phyloP scores from a whole-genome alignment of 805 yeast genomes.

The Saccharomyces eubayanus region DNA sequence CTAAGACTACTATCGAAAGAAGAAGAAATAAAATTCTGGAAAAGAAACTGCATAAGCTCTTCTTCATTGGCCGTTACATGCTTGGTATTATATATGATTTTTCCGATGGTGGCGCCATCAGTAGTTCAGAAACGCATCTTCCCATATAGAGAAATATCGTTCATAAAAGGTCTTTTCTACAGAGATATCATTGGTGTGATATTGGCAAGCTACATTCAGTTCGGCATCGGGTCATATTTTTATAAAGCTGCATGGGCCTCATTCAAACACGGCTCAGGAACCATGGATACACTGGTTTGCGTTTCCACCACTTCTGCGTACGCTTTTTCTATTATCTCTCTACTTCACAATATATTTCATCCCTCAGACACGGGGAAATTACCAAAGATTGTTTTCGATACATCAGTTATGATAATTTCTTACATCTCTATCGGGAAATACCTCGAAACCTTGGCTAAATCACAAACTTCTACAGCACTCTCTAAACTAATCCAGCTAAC shows the following conservation, averaged over 20 bases:
- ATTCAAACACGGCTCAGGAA: constrained; percentile 59
- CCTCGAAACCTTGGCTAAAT: constrained; percentile 86
- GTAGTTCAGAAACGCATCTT: constrained; percentile 26
- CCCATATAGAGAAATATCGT: constrained; percentile 21
- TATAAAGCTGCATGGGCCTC: constrained; percentile 58
- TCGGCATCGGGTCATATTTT: constrained; percentile 59
- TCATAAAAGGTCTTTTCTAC: constrained; percentile 20
- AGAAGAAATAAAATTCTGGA: constrained; percentile 71
- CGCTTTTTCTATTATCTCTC: constrained; percentile 59
- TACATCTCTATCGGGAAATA: constrained; percentile 88
- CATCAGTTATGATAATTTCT: constrained; percentile 72
- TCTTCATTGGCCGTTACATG: constrained; percentile 57
- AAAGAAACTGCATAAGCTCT: constrained; percentile 43
- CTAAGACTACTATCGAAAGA: constrained; percentile 56
- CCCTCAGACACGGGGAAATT: constrained; percentile 25
- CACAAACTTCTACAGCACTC: constrained; percentile 84
- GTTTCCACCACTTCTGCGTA: constrained; percentile 77
- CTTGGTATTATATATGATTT: constrained; percentile 39
- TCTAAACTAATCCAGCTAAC: constrained; percentile 72
- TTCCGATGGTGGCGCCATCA: constrained; percentile 34
- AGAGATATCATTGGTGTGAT: constrained; percentile 53
- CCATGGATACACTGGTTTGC: constrained; percentile 88
- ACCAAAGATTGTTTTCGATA: constrained; percentile 76
- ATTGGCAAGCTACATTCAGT: constrained; percentile 53
- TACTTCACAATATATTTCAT: constrained; percentile 39